Evolutionary conservation across 345 rosid genomes (phyloP).

Genomic region (Gynandropsis gynandra): DNA sequence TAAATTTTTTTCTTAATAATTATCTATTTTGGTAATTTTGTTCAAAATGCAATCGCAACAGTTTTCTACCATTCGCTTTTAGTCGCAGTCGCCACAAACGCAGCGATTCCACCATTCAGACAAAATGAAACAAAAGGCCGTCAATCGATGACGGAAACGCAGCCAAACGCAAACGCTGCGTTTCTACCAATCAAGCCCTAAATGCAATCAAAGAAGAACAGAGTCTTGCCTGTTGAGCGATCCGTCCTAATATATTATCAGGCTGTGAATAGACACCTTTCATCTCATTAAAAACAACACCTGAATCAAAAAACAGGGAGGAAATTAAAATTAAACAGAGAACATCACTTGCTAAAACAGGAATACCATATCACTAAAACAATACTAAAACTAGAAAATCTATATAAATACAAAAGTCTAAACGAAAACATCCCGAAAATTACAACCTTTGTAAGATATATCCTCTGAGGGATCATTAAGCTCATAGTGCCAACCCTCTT

Average conservation of each 20-base stretch:
- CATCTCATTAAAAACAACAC: constrained; percentile 98
- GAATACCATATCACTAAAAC: no score
- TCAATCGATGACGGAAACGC: no score
- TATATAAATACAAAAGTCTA: constrained; percentile 3
- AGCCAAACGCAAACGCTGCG: no score
- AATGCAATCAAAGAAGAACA: constrained; percentile 3
- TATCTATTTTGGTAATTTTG: no score
- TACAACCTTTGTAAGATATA: constrained; percentile 77
- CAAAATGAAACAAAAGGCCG: no score
- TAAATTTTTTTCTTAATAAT: no score
- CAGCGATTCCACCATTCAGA: no score
- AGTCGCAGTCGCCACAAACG: no score
- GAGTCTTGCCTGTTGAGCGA: constrained; percentile 67
- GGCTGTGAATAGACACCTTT: constrained; percentile 99
- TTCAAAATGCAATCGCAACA: no score
- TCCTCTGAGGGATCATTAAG: constrained; percentile 82
- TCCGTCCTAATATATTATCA: constrained; percentile 76
- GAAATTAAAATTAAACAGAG: constrained; percentile 6
- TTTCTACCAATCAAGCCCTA: no score
- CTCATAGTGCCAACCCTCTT: constrained; percentile 99
- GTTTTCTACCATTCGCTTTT: no score
- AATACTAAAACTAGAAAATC: not conserved
- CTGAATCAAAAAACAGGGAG: constrained; percentile 35
- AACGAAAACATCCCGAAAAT: not conserved
- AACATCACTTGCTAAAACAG: no score